phyloP scores from a whole-genome alignment of 2,329 filamentous ascomycete genomes.

The Fusarium domesticum region DNA sequence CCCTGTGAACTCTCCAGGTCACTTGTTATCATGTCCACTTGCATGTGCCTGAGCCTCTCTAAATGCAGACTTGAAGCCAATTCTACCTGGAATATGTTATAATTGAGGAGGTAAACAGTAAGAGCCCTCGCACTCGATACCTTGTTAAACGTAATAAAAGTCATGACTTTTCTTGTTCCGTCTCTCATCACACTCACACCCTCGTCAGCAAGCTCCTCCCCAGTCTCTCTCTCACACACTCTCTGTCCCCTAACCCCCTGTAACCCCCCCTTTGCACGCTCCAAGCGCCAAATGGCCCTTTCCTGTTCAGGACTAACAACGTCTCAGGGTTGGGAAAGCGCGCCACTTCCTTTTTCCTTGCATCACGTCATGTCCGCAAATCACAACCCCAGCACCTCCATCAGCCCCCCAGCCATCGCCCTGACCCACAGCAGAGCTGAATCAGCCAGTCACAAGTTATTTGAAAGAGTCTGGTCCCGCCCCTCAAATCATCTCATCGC shows the following conservation, averaged over 20 bases:
- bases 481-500: conserved; percentile 53
- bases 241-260: background rate
- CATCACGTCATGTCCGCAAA: conserved; percentile 33
- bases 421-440: conserved; percentile 41
- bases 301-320: background rate
- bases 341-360: conserved; percentile 25
- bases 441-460: conserved; percentile 50
- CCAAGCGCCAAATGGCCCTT: background rate
- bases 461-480: conserved; percentile 41
- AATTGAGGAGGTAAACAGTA: too few relatives aligned
- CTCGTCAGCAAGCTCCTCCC: too few relatives aligned
- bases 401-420: conserved; percentile 24
- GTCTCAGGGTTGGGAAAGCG: conserved; percentile 9
- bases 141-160: too few relatives aligned
- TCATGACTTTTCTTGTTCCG: too few relatives aligned
- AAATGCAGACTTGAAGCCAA: too few relatives aligned
- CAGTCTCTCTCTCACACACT: too few relatives aligned
- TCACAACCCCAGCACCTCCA: conserved; percentile 23
- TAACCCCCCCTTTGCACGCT: background rate
- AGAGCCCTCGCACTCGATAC: too few relatives aligned
- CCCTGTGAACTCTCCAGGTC: too few relatives aligned
- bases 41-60: too few relatives aligned
- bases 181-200: too few relatives aligned
- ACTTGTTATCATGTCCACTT: too few relatives aligned
- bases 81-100: too few relatives aligned